These are phyloP conservation scores for Aspergillus niger DNA, from an alignment of 2,329 filamentous ascomycete genomes.

Conservation along the genomic window DNA sequence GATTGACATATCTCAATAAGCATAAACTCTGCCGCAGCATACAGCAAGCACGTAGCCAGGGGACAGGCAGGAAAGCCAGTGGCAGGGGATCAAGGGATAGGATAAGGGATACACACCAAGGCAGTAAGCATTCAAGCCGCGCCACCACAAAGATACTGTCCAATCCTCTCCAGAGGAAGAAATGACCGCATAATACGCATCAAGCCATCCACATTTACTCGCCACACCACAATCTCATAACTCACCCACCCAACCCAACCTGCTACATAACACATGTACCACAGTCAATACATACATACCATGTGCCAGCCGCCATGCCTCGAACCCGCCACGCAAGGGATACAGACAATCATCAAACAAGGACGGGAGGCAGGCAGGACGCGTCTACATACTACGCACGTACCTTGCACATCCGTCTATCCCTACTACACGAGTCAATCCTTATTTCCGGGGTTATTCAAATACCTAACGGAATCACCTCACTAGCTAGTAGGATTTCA, in stretches of 20 bases:
- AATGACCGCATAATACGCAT: too few species aligned
- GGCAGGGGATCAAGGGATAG: constrained; percentile 1
- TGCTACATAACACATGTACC: not conserved
- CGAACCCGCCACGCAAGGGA: not conserved
- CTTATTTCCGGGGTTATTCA: not conserved
- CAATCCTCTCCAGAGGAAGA: not conserved
- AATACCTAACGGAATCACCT: not conserved
- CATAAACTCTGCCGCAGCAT: not conserved
- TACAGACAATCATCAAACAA: not conserved
- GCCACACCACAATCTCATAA: not conserved
- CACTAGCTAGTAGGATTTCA: not conserved
- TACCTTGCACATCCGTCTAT: not conserved
- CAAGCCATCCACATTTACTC: not conserved
- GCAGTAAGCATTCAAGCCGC: too few species aligned
- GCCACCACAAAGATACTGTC: not conserved
- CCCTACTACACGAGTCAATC: not conserved
- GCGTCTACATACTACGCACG: not conserved
- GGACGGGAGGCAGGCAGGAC: not conserved
- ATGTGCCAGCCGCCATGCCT: not conserved
- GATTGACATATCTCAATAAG: not conserved
- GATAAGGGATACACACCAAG: not conserved
- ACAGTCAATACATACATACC: not conserved
- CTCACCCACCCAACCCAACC: not conserved
- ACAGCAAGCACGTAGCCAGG: not conserved
- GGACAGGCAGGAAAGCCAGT: not conserved